phyloP scores from a whole-genome alignment of 2,329 filamentous ascomycete species.

The Helotiales sp. region DNA sequence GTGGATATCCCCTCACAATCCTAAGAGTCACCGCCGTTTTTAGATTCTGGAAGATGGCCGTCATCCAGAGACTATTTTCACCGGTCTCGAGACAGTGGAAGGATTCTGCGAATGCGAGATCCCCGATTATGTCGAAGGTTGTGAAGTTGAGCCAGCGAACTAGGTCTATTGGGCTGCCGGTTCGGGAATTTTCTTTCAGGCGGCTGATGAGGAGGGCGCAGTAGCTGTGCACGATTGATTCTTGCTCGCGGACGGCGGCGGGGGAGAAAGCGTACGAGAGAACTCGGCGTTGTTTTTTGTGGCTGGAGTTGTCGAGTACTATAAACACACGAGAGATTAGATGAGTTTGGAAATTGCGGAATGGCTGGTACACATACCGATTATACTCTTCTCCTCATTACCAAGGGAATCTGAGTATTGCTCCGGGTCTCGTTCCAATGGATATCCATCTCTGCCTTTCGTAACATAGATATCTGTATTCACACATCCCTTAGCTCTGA shows the following conservation, averaged over 20 bases:
- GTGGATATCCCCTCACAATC: background rate
- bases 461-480: background rate
- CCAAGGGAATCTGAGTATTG: background rate
- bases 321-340: too few species aligned
- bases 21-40: background rate
- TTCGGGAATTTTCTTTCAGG: slow-evolving; percentile 21
- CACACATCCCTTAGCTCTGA: too few species aligned
- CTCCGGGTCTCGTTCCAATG: background rate
- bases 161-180: slow-evolving; percentile 34
- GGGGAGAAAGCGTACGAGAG: slow-evolving; percentile 42
- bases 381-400: background rate
- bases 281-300: slow-evolving; percentile 35
- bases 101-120: slow-evolving; percentile 50
- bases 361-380: background rate
- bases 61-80: slow-evolving; percentile 17
- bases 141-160: slow-evolving; percentile 44
- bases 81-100: slow-evolving; percentile 36
- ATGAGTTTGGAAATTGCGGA: too few species aligned
- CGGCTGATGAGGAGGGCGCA: slow-evolving; percentile 14
- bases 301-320: slow-evolving; percentile 12
- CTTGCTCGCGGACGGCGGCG: slow-evolving; percentile 41
- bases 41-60: slow-evolving; percentile 36
- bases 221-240: slow-evolving; percentile 29
- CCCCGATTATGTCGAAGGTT: slow-evolving; percentile 49
- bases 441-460: background rate